Evolutionary conservation across 2,329 filamentous ascomycete genomes (phyloP).

Genomic region (Sporothrix euskadiensis): DNA sequence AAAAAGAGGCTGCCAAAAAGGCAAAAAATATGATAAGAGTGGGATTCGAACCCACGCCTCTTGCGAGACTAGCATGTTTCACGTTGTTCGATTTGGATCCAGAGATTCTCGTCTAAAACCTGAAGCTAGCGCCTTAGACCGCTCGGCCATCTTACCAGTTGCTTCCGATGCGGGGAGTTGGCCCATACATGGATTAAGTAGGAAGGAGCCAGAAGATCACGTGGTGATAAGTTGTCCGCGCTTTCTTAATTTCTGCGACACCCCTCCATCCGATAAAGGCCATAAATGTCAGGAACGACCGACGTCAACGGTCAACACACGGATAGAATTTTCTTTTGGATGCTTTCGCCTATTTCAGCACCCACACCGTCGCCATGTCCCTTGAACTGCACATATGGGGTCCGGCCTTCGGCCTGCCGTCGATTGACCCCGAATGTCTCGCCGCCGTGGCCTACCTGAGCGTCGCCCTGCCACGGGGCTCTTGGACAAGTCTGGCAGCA

Average conservation of each 20-base stretch:
- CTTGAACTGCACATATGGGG: slow-evolving; percentile 88
- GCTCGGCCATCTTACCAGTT: slow-evolving; percentile 29
- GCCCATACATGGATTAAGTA: background rate
- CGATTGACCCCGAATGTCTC: slow-evolving; percentile 87
- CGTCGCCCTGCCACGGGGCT: slow-evolving; percentile 55
- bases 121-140: slow-evolving; percentile 29
- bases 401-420: slow-evolving; percentile 82
- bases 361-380: slow-evolving; percentile 40
- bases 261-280: slow-evolving; percentile 3
- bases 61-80: slow-evolving; percentile 28
- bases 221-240: background rate
- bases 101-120: slow-evolving; percentile 12
- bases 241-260: background rate
- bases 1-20: background rate
- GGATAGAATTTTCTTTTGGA: background rate
- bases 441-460: slow-evolving; percentile 77
- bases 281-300: background rate
- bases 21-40: slow-evolving; percentile 28
- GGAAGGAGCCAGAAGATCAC: background rate
- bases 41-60: slow-evolving; percentile 29
- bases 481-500: slow-evolving; percentile 71
- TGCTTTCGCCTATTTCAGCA: background rate
- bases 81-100: slow-evolving; percentile 18
- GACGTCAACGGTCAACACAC: background rate
- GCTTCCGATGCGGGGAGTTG: background rate